phyloP scores from a whole-genome alignment of 2,329 filamentous ascomycete species.

The Hymenoscyphus fraxineus region DNA sequence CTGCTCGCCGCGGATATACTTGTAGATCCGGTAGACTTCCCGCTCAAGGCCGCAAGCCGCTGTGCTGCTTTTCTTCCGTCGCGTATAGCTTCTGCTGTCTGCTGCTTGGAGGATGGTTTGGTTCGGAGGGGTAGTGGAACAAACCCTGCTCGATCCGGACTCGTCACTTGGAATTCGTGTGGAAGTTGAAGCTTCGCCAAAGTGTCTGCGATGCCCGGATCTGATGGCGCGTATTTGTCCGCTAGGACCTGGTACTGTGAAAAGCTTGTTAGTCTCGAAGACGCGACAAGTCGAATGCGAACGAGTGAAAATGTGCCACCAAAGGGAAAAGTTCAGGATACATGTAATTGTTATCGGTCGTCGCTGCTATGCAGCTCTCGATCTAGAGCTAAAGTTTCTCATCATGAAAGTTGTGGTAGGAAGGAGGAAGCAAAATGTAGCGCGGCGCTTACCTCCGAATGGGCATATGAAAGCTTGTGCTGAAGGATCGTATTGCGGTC shows the following conservation, averaged over 20 bases:
- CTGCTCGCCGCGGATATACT: constrained; percentile 39
- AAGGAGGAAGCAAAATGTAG: constrained; percentile 14
- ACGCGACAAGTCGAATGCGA: constrained; percentile 10
- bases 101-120: constrained; percentile 44
- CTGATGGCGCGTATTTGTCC: constrained; percentile 64
- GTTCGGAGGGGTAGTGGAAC: constrained; percentile 33
- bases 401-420: constrained; percentile 36
- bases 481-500: constrained; percentile 63
- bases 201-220: constrained; percentile 63
- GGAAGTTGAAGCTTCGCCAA: constrained; percentile 64
- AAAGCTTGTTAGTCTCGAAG: constrained; percentile 31
- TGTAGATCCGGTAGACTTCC: constrained; percentile 42
- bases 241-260: constrained; percentile 59
- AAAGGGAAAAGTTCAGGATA: constrained; percentile 47
- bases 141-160: constrained; percentile 27
- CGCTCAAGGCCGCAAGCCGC: constrained; percentile 47
- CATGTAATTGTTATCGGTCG: constrained; percentile 57
- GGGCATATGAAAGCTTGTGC: constrained; percentile 63
- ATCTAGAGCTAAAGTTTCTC: constrained; percentile 75
- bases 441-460: constrained; percentile 56
- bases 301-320: constrained; percentile 18
- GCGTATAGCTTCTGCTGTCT: constrained; percentile 60
- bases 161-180: constrained; percentile 38
- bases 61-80: constrained; percentile 59
- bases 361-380: constrained; percentile 61